Conservation (phyloP, 2,329 filamentous ascomycete species). For the Intubia oerlemansii region DNA sequence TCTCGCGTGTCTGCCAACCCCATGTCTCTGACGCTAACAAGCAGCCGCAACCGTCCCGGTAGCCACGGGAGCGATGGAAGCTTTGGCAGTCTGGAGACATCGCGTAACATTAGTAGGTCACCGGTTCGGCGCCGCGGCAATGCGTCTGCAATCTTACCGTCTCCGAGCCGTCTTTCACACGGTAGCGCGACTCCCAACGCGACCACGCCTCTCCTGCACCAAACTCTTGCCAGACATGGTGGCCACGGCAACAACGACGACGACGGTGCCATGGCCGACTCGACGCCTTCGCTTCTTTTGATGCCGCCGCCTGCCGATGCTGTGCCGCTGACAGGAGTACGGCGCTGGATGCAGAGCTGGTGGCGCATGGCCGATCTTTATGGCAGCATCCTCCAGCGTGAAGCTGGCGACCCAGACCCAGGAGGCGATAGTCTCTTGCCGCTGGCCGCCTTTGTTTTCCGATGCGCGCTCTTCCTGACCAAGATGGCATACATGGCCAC, state of each 20-base stretch:
- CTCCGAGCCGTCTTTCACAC: slow-evolving; percentile 4
- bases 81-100: too few relatives aligned
- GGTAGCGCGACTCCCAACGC: background rate
- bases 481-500: slow-evolving; percentile 46
- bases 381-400: too few relatives aligned
- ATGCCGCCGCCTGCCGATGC: slow-evolving; percentile 25
- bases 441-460: slow-evolving; percentile 19
- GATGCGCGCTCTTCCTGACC: slow-evolving; percentile 39
- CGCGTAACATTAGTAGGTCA: too few relatives aligned
- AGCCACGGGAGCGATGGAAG: too few relatives aligned
- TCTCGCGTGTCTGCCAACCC: slow-evolving; percentile 11
- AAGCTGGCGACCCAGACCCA: too few relatives aligned
- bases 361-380: slow-evolving; percentile 20
- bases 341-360: slow-evolving; percentile 13
- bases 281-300: slow-evolving; percentile 15
- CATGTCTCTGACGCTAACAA: slow-evolving; percentile 18
- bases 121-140: slow-evolving; percentile 13
- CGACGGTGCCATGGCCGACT: too few relatives aligned
- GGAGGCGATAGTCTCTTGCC: slow-evolving; percentile 12
- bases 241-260: too few relatives aligned
- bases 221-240: too few relatives aligned
- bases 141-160: too few relatives aligned
- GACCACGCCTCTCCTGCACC: too few relatives aligned
- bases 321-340: slow-evolving; percentile 10
- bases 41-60: slow-evolving; percentile 21